Conservation (phyloP, 2,329 filamentous ascomycete species). For the Aspergillus sp. region DNA sequence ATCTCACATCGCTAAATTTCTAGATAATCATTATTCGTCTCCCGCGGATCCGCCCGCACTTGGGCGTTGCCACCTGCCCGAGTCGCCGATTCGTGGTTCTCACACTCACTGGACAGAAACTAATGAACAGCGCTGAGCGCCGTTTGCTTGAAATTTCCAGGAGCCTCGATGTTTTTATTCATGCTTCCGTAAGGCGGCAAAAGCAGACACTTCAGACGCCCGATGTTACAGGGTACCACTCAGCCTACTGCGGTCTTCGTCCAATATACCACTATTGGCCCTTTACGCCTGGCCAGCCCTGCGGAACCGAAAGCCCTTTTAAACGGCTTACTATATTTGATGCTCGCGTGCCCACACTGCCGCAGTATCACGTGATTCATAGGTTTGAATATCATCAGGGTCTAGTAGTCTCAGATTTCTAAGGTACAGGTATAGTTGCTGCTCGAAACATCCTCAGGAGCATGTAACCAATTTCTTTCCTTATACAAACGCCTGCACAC, state of each 20-base stretch:
- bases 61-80: background rate
- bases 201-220: constrained; percentile 1
- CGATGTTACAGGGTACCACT: background rate
- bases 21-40: background rate
- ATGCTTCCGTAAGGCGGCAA: constrained; percentile 1
- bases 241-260: no score
- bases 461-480: background rate
- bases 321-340: no score
- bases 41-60: background rate
- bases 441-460: background rate
- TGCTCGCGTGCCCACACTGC: constrained; percentile 1
- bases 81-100: background rate
- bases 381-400: background rate
- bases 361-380: background rate
- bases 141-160: background rate
- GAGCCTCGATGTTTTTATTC: background rate
- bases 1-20: background rate
- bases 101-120: background rate
- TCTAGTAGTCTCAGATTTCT: no score
- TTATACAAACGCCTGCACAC: constrained; percentile 76
- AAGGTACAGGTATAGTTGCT: background rate
- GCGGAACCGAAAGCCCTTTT: no score
- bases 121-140: background rate
- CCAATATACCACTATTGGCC: no score
- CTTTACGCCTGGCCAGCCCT: no score